A percentile compares a stretch with the other conserved stretches of the same genome.
phyloP scores from a whole-genome alignment of 345 rosid species.

The Isatis tinctoria region DNA sequence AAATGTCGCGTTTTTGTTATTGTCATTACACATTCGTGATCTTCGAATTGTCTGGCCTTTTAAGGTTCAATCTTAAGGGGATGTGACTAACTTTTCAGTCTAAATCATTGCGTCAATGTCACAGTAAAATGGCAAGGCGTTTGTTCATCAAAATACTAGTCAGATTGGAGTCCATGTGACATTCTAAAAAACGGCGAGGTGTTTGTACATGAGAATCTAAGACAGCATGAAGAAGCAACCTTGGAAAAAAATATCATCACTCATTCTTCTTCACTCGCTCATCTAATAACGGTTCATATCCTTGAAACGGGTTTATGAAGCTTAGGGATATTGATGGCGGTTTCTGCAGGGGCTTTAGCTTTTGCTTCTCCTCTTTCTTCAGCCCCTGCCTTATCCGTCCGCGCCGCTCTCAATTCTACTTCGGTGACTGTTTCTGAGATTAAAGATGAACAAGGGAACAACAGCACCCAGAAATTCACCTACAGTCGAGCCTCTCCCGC shows the following conservation, averaged over 20 bases:
- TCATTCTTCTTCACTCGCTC: neutral
- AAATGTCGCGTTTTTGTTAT: neutral
- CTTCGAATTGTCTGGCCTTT: neutral
- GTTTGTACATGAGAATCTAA: neutral
- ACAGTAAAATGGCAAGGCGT: neutral
- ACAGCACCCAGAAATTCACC: conserved; percentile 42
- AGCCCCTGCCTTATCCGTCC: conserved; percentile 18
- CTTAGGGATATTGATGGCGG: conserved; percentile 28
- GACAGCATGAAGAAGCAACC: neutral
- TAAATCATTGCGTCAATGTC: neutral
- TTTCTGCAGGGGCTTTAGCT: conserved; percentile 29
- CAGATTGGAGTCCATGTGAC: neutral
- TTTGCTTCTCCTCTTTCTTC: conserved; percentile 17
- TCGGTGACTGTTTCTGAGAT: neutral
- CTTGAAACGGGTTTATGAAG: conserved; percentile 14
- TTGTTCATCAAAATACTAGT: neutral
- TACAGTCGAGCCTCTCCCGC: conserved; percentile 88
- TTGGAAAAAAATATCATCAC: neutral
- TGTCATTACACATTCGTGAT: neutral
- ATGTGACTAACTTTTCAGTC: neutral
- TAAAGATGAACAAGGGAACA: conserved; percentile 28
- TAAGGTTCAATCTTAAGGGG: neutral
- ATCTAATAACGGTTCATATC: neutral
- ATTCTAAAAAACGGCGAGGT: neutral
- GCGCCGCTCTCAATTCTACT: conserved; percentile 9